These are phyloP conservation scores for Scheffersomyces segobiensis DNA, from an alignment of 1,139 yeast genomes.

Conservation along the genomic window DNA sequence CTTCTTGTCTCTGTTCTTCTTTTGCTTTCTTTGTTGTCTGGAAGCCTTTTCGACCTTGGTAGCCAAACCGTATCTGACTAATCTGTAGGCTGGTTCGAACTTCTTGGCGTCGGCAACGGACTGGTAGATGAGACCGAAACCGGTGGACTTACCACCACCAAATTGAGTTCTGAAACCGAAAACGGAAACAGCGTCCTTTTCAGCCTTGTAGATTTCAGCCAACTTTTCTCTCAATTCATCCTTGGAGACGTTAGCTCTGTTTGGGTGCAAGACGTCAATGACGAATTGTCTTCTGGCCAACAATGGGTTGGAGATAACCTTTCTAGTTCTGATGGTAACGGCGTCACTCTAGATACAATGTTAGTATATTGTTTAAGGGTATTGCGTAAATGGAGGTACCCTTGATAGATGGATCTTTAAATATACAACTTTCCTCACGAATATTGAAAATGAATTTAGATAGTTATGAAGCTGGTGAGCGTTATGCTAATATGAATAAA, in stretches of 20 bases:
- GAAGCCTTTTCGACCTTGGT: slow-evolving; percentile 94
- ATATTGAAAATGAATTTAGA: background rate
- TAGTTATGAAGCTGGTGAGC: background rate
- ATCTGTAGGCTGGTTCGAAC: slow-evolving; percentile 99
- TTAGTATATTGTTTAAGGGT: slow-evolving; percentile 29
- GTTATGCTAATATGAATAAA: background rate
- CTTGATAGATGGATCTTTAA: background rate
- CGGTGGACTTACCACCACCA: slow-evolving; percentile 99
- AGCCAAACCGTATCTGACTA: slow-evolving; percentile 98
- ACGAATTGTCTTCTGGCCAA: slow-evolving; percentile 99
- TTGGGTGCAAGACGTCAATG: slow-evolving; percentile 99
- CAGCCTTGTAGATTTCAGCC: slow-evolving; percentile 96
- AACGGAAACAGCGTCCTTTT: slow-evolving; percentile 97
- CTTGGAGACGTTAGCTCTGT: slow-evolving; percentile 99
- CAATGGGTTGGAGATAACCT: slow-evolving; percentile 99
- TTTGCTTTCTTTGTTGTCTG: slow-evolving; percentile 99
- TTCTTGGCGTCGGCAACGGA: slow-evolving; percentile 97
- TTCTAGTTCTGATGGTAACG: slow-evolving; percentile 99
- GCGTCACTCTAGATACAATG: slow-evolving; percentile 77
- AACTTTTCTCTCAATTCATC: slow-evolving; percentile 98
- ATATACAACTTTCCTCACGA: background rate
- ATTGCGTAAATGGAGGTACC: background rate
- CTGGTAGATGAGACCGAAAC: slow-evolving; percentile 99
- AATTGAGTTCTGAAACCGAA: slow-evolving; percentile 99
- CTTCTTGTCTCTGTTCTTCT: slow-evolving; percentile 99